Base-by-base conservation (phyloP, 805 yeast genomes). In the Yamadazyma insecticola region DNA sequence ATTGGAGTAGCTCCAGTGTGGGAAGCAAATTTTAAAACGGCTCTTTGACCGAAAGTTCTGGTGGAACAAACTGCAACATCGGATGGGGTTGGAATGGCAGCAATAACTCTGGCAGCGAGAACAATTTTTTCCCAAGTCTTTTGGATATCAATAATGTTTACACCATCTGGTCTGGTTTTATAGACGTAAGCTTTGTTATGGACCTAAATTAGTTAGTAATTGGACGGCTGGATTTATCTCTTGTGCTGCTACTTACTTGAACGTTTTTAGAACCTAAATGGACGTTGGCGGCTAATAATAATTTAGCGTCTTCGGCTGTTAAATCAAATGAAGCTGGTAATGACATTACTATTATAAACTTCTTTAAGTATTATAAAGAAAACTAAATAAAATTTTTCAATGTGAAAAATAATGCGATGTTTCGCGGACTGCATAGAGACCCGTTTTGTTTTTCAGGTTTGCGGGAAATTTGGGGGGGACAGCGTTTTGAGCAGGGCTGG, bases 1-100 rank as follows among this genome's bases (percentile, higher is more conserved):
- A 92, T 90, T 68, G 99, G 89, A 56, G 97, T 90, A 55, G 98
- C 96, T 73, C 97, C 97, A 59, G 97, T 89, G 89, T 92, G 97
- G 59, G 96, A 86, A 66, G 99, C 97, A 66, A 83, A 92, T 79
- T 92, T 92, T 72, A 92, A 82, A 55, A 90, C 99, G 65, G 98
- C 99, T 80, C 99, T 92, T 79, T 92, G 99, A 67, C 98, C 99
- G 76, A 85, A 90, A 59, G 97, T 89, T 81, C 97, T 90, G 59
- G 97, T 86, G 51, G 97, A 89, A 63, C 94, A 87, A 59, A 96
- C 97, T 67, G 89, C 97, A 64, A 92, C 96, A 66, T 92, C 99
- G 53, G 90, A 78, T 51, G 97, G 78, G 82, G 88, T 87, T 76
- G 98, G 98, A 56, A 92, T 83, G 62, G 98, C 96, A 70, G 97